Evolutionary conservation across 768 basidiomycete genomes (phyloP).

Genomic region (Mycena metata): DNA sequence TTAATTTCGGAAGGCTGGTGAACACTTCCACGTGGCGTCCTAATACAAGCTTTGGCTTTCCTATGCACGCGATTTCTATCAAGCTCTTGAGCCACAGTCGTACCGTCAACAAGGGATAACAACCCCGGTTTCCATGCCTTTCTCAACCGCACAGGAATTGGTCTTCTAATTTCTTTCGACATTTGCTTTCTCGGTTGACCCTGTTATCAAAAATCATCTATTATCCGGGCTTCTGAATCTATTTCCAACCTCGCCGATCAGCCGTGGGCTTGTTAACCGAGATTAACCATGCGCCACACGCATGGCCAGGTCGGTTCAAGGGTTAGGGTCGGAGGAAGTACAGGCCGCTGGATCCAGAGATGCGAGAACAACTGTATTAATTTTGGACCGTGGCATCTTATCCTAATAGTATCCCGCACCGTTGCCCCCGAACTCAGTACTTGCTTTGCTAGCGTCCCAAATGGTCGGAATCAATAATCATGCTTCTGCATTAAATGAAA

Average conservation of each 20-base stretch:
- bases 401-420: conserved; percentile 6
- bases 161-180: no score
- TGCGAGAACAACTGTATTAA: conserved; percentile 1
- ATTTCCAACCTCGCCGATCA: no score
- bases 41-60: not conserved
- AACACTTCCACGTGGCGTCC: conserved; percentile 7
- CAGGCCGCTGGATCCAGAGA: conserved; percentile 4
- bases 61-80: conserved; percentile 5
- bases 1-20: conserved; percentile 1
- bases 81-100: not conserved
- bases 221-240: no score
- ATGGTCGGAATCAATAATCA: not conserved
- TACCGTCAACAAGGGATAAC: conserved; percentile 1
- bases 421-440: not conserved
- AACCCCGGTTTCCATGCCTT: no score
- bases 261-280: conserved; percentile 9
- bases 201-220: no score
- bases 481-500: not conserved
- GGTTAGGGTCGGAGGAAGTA: conserved; percentile 1
- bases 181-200: no score
- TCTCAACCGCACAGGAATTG: no score
- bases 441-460: not conserved
- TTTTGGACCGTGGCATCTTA: conserved; percentile 1
- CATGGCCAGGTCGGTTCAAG: conserved; percentile 8
- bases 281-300: conserved; percentile 10